These are phyloP conservation scores for Tricholoma bakamatsutake DNA, from an alignment of 768 basidiomycete genomes.

Conservation along the genomic window DNA sequence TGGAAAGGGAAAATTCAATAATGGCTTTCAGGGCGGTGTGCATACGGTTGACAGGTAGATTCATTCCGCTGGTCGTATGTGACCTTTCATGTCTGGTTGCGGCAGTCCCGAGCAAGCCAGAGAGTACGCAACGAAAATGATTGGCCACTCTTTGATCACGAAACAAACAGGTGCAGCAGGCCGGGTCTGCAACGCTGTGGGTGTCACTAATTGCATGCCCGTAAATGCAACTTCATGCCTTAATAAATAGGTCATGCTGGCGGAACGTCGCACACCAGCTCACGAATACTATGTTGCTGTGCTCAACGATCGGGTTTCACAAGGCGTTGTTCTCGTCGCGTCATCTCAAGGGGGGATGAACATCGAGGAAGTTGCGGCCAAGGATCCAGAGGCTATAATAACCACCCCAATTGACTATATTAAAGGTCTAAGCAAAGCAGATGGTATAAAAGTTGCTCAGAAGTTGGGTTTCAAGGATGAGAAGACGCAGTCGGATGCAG, in stretches of 20 bases:
- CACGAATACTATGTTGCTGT: slow-evolving; percentile 99
- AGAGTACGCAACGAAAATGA: slow-evolving; percentile 87
- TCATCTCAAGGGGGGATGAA: slow-evolving; percentile 99
- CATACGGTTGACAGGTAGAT: slow-evolving; percentile 83
- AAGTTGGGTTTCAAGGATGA: slow-evolving; percentile 85
- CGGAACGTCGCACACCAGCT: slow-evolving; percentile 85
- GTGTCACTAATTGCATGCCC: slow-evolving; percentile 20
- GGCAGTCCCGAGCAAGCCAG: slow-evolving; percentile 80
- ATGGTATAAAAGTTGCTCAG: slow-evolving; percentile 75
- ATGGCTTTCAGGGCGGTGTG: slow-evolving; percentile 95
- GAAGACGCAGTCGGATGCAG: slow-evolving; percentile 74
- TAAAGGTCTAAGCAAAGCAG: slow-evolving; percentile 67
- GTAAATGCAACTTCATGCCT: neutral
- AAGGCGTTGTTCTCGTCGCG: slow-evolving; percentile 88
- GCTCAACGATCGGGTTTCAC: slow-evolving; percentile 86
- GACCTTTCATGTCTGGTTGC: neutral
- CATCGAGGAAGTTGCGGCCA: slow-evolving; percentile 98
- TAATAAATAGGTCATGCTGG: slow-evolving; percentile 82
- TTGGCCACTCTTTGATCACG: slow-evolving; percentile 92
- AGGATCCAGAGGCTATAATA: slow-evolving; percentile 91
- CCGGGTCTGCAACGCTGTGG: slow-evolving; percentile 89
- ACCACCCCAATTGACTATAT: slow-evolving; percentile 88
- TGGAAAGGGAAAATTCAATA: slow-evolving; percentile 96
- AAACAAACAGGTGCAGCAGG: slow-evolving; percentile 96
- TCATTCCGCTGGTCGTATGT: slow-evolving; percentile 2